These are phyloP conservation scores for Clonostachys chloroleuca DNA, from an alignment of 2,329 filamentous ascomycete genomes.

Conservation along the genomic window DNA sequence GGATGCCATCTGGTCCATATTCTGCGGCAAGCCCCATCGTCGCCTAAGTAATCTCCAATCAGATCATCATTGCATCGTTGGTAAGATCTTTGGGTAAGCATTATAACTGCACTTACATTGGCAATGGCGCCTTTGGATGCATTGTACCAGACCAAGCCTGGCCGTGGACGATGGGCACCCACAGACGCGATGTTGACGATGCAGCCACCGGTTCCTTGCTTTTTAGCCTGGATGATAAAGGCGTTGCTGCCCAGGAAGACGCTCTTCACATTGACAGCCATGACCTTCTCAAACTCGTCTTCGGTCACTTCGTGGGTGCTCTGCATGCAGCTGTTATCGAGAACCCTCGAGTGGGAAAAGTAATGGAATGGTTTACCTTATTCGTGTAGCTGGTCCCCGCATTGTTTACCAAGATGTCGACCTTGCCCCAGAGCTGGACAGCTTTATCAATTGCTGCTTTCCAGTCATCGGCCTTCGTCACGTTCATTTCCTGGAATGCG, in stretches of 20 bases:
- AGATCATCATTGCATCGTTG: not conserved
- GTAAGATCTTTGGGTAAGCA: not conserved
- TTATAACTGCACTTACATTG: slow-evolving; percentile 2
- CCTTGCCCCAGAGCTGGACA: slow-evolving; percentile 11
- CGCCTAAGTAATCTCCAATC: not conserved
- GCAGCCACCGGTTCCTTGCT: slow-evolving; percentile 49
- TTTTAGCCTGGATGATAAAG: slow-evolving; percentile 63
- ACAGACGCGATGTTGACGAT: slow-evolving; percentile 72
- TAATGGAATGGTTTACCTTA: too few relatives aligned
- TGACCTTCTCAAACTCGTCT: slow-evolving; percentile 78
- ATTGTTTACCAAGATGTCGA: slow-evolving; percentile 27
- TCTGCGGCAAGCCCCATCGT: slow-evolving; percentile 54
- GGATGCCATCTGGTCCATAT: slow-evolving; percentile 70
- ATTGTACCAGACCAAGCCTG: slow-evolving; percentile 76
- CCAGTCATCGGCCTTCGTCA: not conserved
- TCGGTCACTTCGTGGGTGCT: slow-evolving; percentile 48
- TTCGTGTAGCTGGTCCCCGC: slow-evolving; percentile 9
- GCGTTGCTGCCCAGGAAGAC: slow-evolving; percentile 82
- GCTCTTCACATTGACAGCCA: slow-evolving; percentile 81
- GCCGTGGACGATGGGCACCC: slow-evolving; percentile 67
- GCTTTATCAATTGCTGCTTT: slow-evolving; percentile 8
- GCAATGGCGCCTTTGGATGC: slow-evolving; percentile 75
- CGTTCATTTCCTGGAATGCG: slow-evolving; percentile 38
- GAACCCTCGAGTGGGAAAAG: too few relatives aligned
- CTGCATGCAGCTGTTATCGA: not conserved